phyloP scores from a whole-genome alignment of 75 land plant genomes.

The Adiantum capillusveneris region DNA sequence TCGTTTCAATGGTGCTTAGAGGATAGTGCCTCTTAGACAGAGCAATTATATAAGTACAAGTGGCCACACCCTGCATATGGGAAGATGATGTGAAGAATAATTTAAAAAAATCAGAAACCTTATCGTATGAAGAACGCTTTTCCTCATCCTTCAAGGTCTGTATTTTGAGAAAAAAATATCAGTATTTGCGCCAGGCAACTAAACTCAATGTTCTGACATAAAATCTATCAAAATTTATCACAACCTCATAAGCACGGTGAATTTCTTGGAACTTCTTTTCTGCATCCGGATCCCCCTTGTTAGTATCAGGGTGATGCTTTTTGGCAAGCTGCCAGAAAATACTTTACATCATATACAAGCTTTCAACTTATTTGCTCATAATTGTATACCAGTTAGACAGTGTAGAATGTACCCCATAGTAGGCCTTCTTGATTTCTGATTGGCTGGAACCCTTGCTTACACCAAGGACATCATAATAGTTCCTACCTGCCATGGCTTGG shows the following conservation, averaged over 20 bases:
- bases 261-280: constrained; percentile 94
- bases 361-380: not conserved
- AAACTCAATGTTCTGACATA: too few relatives aligned
- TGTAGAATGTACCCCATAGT: constrained; percentile 15
- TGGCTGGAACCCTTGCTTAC: constrained; percentile 16
- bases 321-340: constrained; percentile 61
- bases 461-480: constrained; percentile 28
- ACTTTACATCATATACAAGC: not conserved
- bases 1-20: too few relatives aligned
- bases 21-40: too few relatives aligned
- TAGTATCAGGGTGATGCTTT: constrained; percentile 89
- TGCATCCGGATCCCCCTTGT: constrained; percentile 61
- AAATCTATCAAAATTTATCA: not conserved
- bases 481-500: constrained; percentile 14
- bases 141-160: constrained; percentile 72
- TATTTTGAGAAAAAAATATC: too few relatives aligned
- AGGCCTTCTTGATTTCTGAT: constrained; percentile 26
- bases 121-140: constrained; percentile 68
- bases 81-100: too few relatives aligned
- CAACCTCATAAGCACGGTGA: constrained; percentile 92
- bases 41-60: too few relatives aligned
- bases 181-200: too few relatives aligned
- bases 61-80: not conserved
- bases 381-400: not conserved
- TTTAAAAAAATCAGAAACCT: constrained; percentile 46